Base-by-base conservation (phyloP, 2,329 filamentous ascomycete species). In the Fusarium poae region DNA sequence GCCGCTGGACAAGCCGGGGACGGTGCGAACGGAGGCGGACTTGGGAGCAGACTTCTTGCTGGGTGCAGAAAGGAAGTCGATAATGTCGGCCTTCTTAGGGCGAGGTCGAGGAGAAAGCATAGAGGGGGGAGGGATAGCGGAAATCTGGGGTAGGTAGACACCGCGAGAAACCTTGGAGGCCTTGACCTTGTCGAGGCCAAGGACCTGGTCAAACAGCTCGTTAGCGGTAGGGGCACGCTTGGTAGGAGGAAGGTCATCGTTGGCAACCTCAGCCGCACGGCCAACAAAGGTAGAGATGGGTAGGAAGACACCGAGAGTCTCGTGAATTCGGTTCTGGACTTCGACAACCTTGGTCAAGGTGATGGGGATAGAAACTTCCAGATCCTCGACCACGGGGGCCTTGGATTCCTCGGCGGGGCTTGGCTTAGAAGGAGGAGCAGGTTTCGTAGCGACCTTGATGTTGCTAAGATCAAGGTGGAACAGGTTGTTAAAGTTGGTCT, bases 381-480 rank as follows among this genome's bases (percentile, higher is more conserved):
- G 81, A 25, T 85, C 79, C 61, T 83, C 77, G 35, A 84, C 80
- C 13, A 84, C 77, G 16, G 83, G 78, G 30, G 80, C 77, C 40
- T 82, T 78, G 44, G 82, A 75, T 10, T 79, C 77, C 16, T 80
- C 72, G 13, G 18, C 46, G 12, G 61, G 30, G 61, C 71, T 67
- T 18, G 71, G 42, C 65, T 74, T 67, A 15, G 71, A 58, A 58
- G 82, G 75, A 34, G 80, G 65, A 34, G 74, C 72, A 77, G 85
- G 84, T 76, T 84, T 83, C 56, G 83, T 79, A 48, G 90, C 91
- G 62, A 95, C 82, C 84, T 97, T 97, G 83, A 98, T 95, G 83
- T 98, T 97, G 83, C 92, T 96, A 25, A 99, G 88, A 78, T 99
- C 95, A 54, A 99, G 89, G 79, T 97, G 93, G 42, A 88, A 83